A percentile compares a stretch with the other conserved stretches of the same genome.
These are phyloP conservation scores for Solanum pinnatisectum DNA, from an alignment of 257 asterid species.

Conservation along the genomic window DNA sequence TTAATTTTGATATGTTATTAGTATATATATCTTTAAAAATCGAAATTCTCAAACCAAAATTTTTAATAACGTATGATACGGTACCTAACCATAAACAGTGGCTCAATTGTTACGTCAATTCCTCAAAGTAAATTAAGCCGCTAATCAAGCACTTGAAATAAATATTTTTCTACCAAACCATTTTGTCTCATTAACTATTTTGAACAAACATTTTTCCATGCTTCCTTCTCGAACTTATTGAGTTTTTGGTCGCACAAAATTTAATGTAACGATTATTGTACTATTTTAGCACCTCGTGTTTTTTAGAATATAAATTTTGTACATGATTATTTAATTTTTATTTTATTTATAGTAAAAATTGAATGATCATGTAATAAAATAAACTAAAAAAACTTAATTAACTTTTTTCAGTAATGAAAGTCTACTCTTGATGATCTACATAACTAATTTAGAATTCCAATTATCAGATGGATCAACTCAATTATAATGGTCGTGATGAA, in stretches of 20 bases:
- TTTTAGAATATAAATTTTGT: too few relatives aligned
- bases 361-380: background rate
- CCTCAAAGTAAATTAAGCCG: background rate
- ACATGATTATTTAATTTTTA: background rate
- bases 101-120: background rate
- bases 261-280: background rate
- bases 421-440: background rate
- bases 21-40: too few relatives aligned
- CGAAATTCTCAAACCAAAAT: too few relatives aligned
- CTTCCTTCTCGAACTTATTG: background rate
- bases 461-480: background rate
- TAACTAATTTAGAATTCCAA: background rate
- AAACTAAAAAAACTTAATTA: too few relatives aligned
- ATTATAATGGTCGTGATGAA: background rate
- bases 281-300: background rate
- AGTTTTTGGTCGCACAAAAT: background rate
- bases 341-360: too few relatives aligned
- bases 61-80: too few relatives aligned
- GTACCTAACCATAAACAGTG: background rate
- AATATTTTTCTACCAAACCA: background rate
- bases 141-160: background rate
- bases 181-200: background rate
- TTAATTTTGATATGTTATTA: too few relatives aligned
- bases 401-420: background rate
- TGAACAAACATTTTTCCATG: background rate